Evolutionary conservation across 306 rosid species (phyloP), one percentile per base, ranked within the genome.

Genomic region (Prinsepia uniflora): DNA sequence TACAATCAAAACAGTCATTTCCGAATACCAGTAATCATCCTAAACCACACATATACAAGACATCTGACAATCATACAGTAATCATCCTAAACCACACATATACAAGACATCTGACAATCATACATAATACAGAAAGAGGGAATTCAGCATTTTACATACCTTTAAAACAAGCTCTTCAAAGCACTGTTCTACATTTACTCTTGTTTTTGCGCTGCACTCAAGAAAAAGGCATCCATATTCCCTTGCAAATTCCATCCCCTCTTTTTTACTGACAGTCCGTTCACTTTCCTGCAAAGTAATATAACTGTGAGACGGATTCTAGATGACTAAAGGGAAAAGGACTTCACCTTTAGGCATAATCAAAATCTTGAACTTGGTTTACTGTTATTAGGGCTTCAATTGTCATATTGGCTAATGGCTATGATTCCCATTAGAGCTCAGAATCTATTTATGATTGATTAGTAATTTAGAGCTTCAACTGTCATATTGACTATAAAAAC

Each of bases 121-220:
- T 8, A 39, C 24, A 63, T 10, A 22, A n/a, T 5, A 11, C 15
- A 60, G 14, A 43, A 44, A 22, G 10, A 18, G 0, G 7, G 44
- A 68, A 11, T n/a, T 13, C 41, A 48, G 2, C 9, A 24, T 30
- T 57, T 61, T 36, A 73, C 58, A 53, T 83, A 90, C 96, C 96
- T 90, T 90, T 65, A 84, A 47, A 22, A 86, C 96, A 72, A 87
- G 93, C 78, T 90, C 93, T 65, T 90, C 93, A 70, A 87, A 90
- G 85, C 96, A 85, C 67, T 81, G 89, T 71, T 76, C 89, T 18
- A 87, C 96, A 79, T 90, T 87, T 42, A 72, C 84, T 77, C 96
- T 74, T 65, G 96, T 84, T 84, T 90, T 90, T 7, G 96, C 96
- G 74, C 96, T 90, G 68, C 96, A 87, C 67, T 90, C 96, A 5